Evolutionary conservation across 495 filamentous ascomycete species (phyloP).

Genomic region (Xylaria curta): DNA sequence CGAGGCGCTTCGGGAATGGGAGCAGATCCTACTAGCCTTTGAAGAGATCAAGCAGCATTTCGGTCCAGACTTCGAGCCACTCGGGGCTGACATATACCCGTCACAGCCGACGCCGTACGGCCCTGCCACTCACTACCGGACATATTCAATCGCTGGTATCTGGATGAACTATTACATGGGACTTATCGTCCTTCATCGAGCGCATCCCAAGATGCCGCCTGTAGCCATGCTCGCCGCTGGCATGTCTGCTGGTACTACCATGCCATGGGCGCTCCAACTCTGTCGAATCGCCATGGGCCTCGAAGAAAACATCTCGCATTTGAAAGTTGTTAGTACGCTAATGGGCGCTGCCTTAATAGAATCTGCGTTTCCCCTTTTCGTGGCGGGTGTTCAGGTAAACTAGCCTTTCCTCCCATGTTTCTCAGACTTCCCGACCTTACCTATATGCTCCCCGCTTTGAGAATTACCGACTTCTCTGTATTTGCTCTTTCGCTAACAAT

Average conservation of each 20-base stretch:
- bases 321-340: constrained; percentile 72
- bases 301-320: constrained; percentile 65
- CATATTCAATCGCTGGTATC: constrained; percentile 82
- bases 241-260: constrained; percentile 72
- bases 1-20: constrained; percentile 81
- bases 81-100: constrained; percentile 76
- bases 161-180: constrained; percentile 86
- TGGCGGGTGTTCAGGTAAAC: constrained; percentile 72
- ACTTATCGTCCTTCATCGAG: constrained; percentile 75
- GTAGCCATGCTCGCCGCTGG: constrained; percentile 85
- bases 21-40: constrained; percentile 73
- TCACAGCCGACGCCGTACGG: constrained; percentile 72
- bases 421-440: neutral
- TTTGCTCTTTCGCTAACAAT: constrained; percentile 14
- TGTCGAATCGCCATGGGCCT: constrained; percentile 84
- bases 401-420: neutral
- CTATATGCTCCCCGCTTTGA: neutral
- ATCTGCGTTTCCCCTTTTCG: constrained; percentile 79
- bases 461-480: neutral
- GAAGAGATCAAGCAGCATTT: constrained; percentile 67
- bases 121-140: constrained; percentile 79
- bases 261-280: constrained; percentile 71
- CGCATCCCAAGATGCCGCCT: constrained; percentile 89
- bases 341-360: constrained; percentile 84
- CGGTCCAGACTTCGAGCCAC: constrained; percentile 76